These are phyloP conservation scores for Daedaleopsis sinensis DNA, from an alignment of 768 basidiomycete genomes.

Conservation along the genomic window DNA sequence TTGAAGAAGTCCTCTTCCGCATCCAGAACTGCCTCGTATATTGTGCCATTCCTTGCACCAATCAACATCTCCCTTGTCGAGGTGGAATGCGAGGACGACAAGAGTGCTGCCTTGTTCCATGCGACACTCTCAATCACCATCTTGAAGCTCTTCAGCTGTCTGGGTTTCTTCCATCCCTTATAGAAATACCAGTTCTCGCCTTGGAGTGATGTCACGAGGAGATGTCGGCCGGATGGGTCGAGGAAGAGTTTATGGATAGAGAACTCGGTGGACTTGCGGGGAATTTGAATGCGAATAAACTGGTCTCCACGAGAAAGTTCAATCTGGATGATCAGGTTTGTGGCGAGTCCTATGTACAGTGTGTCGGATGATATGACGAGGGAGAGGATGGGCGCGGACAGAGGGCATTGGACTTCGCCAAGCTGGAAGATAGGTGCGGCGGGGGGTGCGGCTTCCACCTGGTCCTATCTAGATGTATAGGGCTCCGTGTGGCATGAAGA, in stretches of 20 bases:
- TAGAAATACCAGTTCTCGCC: slow-evolving; percentile 96
- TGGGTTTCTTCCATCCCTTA: slow-evolving; percentile 79
- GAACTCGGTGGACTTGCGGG: slow-evolving; percentile 75
- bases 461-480: neutral
- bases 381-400: slow-evolving; percentile 81
- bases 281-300: slow-evolving; percentile 78
- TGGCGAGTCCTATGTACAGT: slow-evolving; percentile 80
- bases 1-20: slow-evolving; percentile 93
- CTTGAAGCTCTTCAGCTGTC: slow-evolving; percentile 77
- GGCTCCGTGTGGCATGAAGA: neutral
- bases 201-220: slow-evolving; percentile 81
- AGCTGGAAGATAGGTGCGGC: slow-evolving; percentile 76
- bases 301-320: slow-evolving; percentile 88
- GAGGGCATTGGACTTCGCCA: slow-evolving; percentile 86
- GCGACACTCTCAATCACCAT: slow-evolving; percentile 90
- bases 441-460: slow-evolving; percentile 34
- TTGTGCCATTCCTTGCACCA: slow-evolving; percentile 80
- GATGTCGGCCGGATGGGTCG: slow-evolving; percentile 92
- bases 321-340: slow-evolving; percentile 82
- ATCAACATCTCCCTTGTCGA: slow-evolving; percentile 87
- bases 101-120: slow-evolving; percentile 78
- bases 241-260: slow-evolving; percentile 83
- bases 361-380: slow-evolving; percentile 87
- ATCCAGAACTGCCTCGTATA: slow-evolving; percentile 89
- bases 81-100: slow-evolving; percentile 66